Evolutionary conservation across 768 basidiomycete genomes (phyloP).

Genomic region (Crepidotus variabilis): DNA sequence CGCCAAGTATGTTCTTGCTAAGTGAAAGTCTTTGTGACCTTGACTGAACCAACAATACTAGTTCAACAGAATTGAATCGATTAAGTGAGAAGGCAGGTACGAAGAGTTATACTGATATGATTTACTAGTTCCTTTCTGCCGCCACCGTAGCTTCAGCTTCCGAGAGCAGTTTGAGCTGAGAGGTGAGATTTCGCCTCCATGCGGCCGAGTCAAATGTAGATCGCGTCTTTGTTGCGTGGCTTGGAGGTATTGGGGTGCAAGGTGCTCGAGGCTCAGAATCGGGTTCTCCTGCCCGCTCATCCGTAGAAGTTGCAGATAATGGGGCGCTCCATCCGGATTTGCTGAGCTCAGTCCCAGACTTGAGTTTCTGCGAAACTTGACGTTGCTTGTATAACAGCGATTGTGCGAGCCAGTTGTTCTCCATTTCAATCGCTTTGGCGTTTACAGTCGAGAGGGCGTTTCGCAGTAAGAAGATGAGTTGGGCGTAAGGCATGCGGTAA

Average conservation of each 20-base stretch:
- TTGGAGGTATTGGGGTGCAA: not conserved
- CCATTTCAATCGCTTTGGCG: constrained; percentile 1
- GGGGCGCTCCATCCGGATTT: not conserved
- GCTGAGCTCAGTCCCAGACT: not conserved
- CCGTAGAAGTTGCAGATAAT: not conserved
- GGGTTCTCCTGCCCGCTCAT: too few species aligned
- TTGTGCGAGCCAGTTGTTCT: constrained; percentile 2
- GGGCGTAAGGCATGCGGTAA: constrained; percentile 40
- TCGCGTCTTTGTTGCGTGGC: not conserved
- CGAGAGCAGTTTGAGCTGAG: not conserved
- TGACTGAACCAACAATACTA: too few species aligned
- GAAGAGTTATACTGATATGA: not conserved
- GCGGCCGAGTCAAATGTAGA: not conserved
- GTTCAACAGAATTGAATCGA: too few species aligned
- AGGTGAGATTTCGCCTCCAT: not conserved
- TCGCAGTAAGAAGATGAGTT: constrained; percentile 35
- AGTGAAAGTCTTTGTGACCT: too few species aligned
- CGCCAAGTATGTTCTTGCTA: too few species aligned
- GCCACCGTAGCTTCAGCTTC: not conserved
- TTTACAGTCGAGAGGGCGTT: not conserved
- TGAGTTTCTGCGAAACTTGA: not conserved
- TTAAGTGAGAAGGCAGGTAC: too few species aligned
- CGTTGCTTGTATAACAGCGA: not conserved
- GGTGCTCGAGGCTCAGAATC: too few species aligned
- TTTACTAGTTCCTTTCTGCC: not conserved